Evolutionary conservation across 2,329 filamentous ascomycete genomes (phyloP), one percentile per base, ranked within the genome.

Genomic region (Phaeophleospora eucalypticola): DNA sequence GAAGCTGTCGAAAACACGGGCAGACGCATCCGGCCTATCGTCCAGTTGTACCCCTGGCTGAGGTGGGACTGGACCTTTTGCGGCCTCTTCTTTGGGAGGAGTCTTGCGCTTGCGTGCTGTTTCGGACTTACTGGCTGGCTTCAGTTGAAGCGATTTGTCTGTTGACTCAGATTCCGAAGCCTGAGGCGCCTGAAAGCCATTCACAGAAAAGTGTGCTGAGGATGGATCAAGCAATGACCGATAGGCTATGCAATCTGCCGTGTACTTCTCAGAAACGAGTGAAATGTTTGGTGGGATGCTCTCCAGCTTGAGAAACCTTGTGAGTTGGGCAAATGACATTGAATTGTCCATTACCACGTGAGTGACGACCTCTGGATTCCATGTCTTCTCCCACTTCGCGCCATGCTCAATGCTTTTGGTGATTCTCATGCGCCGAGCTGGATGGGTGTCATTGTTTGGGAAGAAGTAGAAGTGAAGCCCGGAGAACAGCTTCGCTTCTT

Each of bases 291-390:
- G 62, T 17, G 79, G 75, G 40, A 82, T 58, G 2, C 56, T 53
- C 2, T 72, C 65, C 4, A 72, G 21, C 46, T 76, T 74, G 3
- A 89, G 62, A 51, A 79, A 74, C 9, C 68, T 71, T 45, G 83
- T 64, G 4, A 95, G 71, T 46, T 89, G 79, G 3, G 74, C 67
- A 60, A 82, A 90, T 0, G 70, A 71, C 41, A 93, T 68, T 1
- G 68, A 68, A 54, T 81, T 84, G 61, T 96, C 90, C 1, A 89
- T 83, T 48, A 97, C 76, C 40, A 95, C 71, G 68, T 95, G 88
- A 0, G 86, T 94, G 14, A 93, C 79, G 17, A 62, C 34, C 4
- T 68, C 67, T 0, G 65, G 58, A 21, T 66, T 65, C 61, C 83
- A 79, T 0, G 74, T 68, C 41, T 75, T 76, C 20, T 81, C 78